These are phyloP conservation scores for Colletotrichum truncatum DNA, from an alignment of 2,329 filamentous ascomycete species.

Conservation along the genomic window DNA sequence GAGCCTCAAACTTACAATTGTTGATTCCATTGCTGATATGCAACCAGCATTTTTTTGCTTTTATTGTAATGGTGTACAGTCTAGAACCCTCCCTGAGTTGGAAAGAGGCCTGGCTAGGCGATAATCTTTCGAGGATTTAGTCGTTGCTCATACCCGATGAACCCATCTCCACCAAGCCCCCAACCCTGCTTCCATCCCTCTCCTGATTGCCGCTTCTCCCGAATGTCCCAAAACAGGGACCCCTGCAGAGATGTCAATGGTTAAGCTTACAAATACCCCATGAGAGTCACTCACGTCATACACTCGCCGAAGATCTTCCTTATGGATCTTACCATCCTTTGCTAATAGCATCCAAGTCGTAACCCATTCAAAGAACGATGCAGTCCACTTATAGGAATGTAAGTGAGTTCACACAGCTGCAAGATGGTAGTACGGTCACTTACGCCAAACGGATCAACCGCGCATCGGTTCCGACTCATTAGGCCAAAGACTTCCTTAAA, in stretches of 20 bases:
- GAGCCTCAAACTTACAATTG: too few relatives aligned
- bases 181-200: conserved; percentile 19
- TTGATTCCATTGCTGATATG: too few relatives aligned
- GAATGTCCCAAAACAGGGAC: conserved; percentile 32
- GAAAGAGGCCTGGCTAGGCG: too few relatives aligned
- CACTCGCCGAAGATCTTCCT: conserved; percentile 62
- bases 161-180: conserved; percentile 9
- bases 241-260: conserved; percentile 46
- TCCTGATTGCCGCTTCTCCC: neutral
- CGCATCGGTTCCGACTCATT: conserved; percentile 46
- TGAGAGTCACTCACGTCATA: conserved; percentile 50
- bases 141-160: neutral
- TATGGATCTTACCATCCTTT: conserved; percentile 60
- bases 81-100: too few relatives aligned
- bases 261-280: conserved; percentile 43
- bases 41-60: too few relatives aligned
- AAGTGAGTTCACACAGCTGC: neutral
- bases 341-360: conserved; percentile 62
- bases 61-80: too few relatives aligned
- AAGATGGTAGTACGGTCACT: conserved; percentile 10
- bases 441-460: conserved; percentile 52
- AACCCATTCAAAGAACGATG: conserved; percentile 43
- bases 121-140: too few relatives aligned
- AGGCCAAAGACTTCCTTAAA: conserved; percentile 42
- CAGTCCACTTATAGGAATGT: conserved; percentile 25